Percentiles rank a stretch among this genome's conserved stretches.
Conservation (phyloP, 768 basidiomycete genomes). For the Leccinum arenicola region DNA sequence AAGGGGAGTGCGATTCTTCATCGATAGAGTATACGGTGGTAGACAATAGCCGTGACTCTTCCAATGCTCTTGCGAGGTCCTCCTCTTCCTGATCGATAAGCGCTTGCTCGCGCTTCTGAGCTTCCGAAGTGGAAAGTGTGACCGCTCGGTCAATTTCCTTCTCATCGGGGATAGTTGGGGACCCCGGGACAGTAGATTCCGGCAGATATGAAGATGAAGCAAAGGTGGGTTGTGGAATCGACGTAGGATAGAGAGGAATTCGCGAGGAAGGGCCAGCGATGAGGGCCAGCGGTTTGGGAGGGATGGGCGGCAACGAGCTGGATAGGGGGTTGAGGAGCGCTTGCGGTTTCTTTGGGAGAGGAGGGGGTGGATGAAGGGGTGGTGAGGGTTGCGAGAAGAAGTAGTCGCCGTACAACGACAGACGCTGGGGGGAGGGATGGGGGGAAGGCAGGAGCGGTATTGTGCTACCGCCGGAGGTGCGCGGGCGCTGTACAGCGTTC, state of each 20-base stretch:
- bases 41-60: slow-evolving; percentile 43
- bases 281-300: slow-evolving; percentile 36
- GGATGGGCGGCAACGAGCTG: slow-evolving; percentile 36
- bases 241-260: slow-evolving; percentile 33
- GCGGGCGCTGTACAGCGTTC: slow-evolving; percentile 8
- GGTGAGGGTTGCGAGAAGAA: slow-evolving; percentile 14
- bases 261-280: slow-evolving; percentile 17
- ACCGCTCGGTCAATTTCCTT: slow-evolving; percentile 48
- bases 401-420: slow-evolving; percentile 30
- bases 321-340: slow-evolving; percentile 31
- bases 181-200: slow-evolving; percentile 2
- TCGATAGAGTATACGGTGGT: slow-evolving; percentile 10
- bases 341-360: slow-evolving; percentile 31
- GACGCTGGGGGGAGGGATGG: slow-evolving; percentile 10
- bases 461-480: slow-evolving; percentile 2
- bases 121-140: slow-evolving; percentile 44
- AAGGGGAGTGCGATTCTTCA: slow-evolving; percentile 4
- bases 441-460: slow-evolving; percentile 5
- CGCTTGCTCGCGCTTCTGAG: slow-evolving; percentile 25
- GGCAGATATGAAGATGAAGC: slow-evolving; percentile 7
- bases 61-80: slow-evolving; percentile 61
- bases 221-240: slow-evolving; percentile 23
- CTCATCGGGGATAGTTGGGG: slow-evolving; percentile 34
- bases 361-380: slow-evolving; percentile 29
- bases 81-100: slow-evolving; percentile 51